Evolutionary conservation across 805 yeast genomes (phyloP).

Genomic region (Kazachstania viticola): DNA sequence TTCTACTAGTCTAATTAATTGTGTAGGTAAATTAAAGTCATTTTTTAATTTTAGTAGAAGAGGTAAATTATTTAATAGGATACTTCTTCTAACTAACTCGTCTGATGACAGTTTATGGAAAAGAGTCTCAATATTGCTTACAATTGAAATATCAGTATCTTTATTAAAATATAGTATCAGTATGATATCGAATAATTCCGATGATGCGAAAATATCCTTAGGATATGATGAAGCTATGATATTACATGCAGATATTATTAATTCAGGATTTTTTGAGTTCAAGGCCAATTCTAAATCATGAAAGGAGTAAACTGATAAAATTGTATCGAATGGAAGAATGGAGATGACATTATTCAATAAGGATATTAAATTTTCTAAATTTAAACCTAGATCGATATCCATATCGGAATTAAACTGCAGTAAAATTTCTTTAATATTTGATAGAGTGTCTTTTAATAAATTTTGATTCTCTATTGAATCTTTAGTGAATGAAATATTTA

Average conservation of each 20-base stretch:
- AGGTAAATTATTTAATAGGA: conserved; percentile 13
- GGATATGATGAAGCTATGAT: conserved; percentile 21
- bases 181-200: conserved; percentile 13
- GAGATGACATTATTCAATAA: too few relatives aligned
- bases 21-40: conserved; percentile 6
- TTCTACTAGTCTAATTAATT: conserved; percentile 15
- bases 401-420: too few relatives aligned
- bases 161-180: conserved; percentile 13
- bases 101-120: conserved; percentile 11
- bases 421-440: too few relatives aligned
- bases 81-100: conserved; percentile 13
- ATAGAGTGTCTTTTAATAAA: too few relatives aligned
- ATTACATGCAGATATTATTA: conserved; percentile 17
- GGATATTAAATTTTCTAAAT: too few relatives aligned
- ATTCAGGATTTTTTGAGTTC: conserved; percentile 9
- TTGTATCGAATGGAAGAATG: conserved; percentile 18
- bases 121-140: conserved; percentile 17
- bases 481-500: too few relatives aligned
- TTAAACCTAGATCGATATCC: too few relatives aligned
- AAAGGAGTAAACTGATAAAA: conserved; percentile 11
- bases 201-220: conserved; percentile 15
- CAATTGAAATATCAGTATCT: conserved; percentile 11
- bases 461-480: too few relatives aligned
- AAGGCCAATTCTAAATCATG: conserved; percentile 17
- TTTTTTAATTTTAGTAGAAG: conserved; percentile 10